Percentiles rank a stretch among this genome's conserved stretches.
phyloP scores from a whole-genome alignment of 1,284 basidiomycete genomes.

The Boletellus sp. region DNA sequence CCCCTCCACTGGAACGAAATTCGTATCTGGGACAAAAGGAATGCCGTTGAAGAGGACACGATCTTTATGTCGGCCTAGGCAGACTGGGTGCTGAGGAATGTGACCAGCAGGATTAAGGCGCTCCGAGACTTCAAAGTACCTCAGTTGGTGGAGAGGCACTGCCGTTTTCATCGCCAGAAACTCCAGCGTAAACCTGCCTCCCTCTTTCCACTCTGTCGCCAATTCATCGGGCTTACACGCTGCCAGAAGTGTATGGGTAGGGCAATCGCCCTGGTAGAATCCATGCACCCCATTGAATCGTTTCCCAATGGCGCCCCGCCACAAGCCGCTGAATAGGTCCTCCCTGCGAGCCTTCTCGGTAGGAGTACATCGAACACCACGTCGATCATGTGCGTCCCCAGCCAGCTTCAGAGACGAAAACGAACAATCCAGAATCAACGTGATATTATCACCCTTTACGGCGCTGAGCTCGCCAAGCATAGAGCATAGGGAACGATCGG shows the following conservation, averaged over 20 bases:
- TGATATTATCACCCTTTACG: slow-evolving; percentile 64
- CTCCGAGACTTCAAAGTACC: slow-evolving; percentile 48
- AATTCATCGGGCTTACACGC: slow-evolving; percentile 51
- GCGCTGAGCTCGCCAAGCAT: slow-evolving; percentile 52
- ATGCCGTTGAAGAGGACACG: slow-evolving; percentile 53
- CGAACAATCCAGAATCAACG: slow-evolving; percentile 61
- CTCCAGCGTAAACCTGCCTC: slow-evolving; percentile 55
- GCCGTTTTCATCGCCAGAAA: slow-evolving; percentile 46
- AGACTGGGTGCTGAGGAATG: slow-evolving; percentile 46
- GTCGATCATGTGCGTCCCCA: slow-evolving; percentile 40
- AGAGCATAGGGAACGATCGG: slow-evolving; percentile 58
- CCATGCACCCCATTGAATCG: slow-evolving; percentile 38
- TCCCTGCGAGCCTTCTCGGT: slow-evolving; percentile 47
- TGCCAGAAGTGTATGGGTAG: slow-evolving; percentile 51
- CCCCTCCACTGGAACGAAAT: slow-evolving; percentile 43
- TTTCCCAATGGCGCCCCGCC: slow-evolving; percentile 45
- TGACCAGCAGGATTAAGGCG: slow-evolving; percentile 35
- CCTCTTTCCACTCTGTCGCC: slow-evolving; percentile 56
- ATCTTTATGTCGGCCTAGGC: slow-evolving; percentile 45
- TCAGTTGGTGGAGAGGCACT: slow-evolving; percentile 49
- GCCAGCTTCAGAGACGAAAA: slow-evolving; percentile 46
- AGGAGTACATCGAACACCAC: slow-evolving; percentile 52
- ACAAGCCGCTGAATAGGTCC: slow-evolving; percentile 52
- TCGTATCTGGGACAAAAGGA: slow-evolving; percentile 49
- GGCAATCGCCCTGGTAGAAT: slow-evolving; percentile 42